Conservation (phyloP, 257 asterid genomes). For the Primulina eburnea region DNA sequence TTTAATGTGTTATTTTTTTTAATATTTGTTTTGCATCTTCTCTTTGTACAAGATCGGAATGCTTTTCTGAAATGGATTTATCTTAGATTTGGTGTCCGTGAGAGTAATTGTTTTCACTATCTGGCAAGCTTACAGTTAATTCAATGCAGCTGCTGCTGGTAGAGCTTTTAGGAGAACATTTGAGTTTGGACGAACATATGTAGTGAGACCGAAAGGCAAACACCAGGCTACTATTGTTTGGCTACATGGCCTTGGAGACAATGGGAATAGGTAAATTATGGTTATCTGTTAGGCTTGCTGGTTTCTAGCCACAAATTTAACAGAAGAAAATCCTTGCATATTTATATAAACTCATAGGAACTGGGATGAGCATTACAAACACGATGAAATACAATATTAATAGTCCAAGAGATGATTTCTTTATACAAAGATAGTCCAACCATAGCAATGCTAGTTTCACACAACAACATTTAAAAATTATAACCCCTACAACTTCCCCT, state of each 20-base stretch:
- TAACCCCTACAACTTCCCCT: too few relatives aligned
- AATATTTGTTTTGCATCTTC: neutral
- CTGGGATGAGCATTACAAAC: too few relatives aligned
- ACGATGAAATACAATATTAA: too few relatives aligned
- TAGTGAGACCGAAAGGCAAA: conserved; percentile 77
- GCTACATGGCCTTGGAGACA: conserved; percentile 92
- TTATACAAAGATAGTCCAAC: too few relatives aligned
- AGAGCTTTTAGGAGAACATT: conserved; percentile 53
- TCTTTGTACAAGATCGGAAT: neutral
- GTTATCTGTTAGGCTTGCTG: neutral
- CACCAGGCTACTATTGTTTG: conserved; percentile 87
- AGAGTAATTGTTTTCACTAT: conserved; percentile 12
- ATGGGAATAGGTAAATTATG: conserved; percentile 59
- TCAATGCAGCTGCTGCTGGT: conserved; percentile 54
- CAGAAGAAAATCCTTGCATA: too few relatives aligned
- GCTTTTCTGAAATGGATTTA: neutral
- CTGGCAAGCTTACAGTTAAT: conserved; percentile 16
- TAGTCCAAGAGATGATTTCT: too few relatives aligned
- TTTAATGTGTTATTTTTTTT: neutral
- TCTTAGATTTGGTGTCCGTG: neutral
- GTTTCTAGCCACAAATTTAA: too few relatives aligned
- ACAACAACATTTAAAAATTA: too few relatives aligned
- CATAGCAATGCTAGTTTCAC: too few relatives aligned
- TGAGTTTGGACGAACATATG: conserved; percentile 72
- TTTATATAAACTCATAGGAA: too few relatives aligned